These are phyloP conservation scores for Elaeagnus macrophylla DNA, from an alignment of 306 rosid genomes.

Conservation along the genomic window DNA sequence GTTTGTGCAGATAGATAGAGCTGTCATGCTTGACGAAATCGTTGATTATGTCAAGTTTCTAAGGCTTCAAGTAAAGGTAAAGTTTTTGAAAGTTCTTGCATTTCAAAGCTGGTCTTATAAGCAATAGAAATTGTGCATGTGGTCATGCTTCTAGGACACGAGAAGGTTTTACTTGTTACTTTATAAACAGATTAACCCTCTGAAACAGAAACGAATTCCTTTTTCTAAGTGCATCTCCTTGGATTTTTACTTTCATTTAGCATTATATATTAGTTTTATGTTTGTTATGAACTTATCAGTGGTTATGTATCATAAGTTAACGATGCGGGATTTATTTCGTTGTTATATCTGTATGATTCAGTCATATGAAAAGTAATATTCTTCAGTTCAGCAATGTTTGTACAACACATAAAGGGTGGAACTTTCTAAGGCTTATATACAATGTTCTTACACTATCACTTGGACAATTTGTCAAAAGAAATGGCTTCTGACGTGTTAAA, in stretches of 20 bases:
- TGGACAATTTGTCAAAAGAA: neutral
- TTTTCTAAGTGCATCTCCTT: neutral
- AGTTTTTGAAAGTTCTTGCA: slow-evolving; percentile 4
- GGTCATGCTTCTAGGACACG: neutral
- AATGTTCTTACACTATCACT: neutral
- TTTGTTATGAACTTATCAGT: too few species aligned
- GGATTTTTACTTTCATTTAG: neutral
- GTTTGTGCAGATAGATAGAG: slow-evolving; percentile 71
- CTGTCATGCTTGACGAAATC: slow-evolving; percentile 94
- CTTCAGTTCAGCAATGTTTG: neutral
- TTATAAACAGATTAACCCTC: neutral
- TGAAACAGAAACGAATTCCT: neutral
- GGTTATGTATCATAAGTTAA: too few species aligned
- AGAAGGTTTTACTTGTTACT: neutral
- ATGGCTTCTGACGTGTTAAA: slow-evolving; percentile 11
- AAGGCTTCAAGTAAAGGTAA: slow-evolving; percentile 93
- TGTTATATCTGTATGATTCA: too few species aligned
- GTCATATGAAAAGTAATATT: too few species aligned
- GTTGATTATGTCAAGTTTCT: slow-evolving; percentile 95
- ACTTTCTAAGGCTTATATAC: neutral
- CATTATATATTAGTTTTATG: too few species aligned
- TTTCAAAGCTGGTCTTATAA: neutral
- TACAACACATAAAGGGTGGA: neutral
- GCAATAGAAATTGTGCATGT: neutral
- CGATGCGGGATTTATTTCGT: too few species aligned